phyloP scores from a whole-genome alignment of 73 alveolate species.

The Paramecium sonneborni region DNA sequence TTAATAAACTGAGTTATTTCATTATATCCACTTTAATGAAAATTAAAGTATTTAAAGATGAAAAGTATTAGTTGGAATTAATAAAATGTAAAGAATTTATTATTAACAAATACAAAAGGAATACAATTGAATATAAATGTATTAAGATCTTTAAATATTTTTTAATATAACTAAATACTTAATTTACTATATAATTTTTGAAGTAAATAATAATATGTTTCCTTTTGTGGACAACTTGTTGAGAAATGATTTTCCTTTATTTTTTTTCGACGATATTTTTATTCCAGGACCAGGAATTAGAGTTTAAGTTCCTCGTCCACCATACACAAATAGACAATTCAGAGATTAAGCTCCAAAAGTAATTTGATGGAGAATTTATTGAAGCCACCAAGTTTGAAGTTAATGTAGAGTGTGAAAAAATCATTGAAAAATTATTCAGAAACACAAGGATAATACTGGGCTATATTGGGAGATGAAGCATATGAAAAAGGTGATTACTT shows the following conservation, averaged over 20 bases:
- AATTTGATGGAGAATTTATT: not conserved
- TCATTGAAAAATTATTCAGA: not conserved
- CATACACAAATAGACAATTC: constrained; percentile 7
- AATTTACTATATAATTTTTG: too few species aligned
- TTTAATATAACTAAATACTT: too few species aligned
- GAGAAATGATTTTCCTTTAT: too few species aligned
- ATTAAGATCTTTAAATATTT: too few species aligned
- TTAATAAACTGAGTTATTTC: not conserved
- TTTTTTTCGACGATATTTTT: not conserved
- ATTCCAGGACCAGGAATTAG: not conserved
- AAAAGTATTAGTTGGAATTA: not conserved
- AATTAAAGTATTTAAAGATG: not conserved
- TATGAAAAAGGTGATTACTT: not conserved
- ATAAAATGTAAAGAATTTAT: not conserved
- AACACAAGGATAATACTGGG: constrained; percentile 27
- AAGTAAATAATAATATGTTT: too few species aligned
- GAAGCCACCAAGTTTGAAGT: constrained; percentile 1
- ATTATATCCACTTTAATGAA: not conserved
- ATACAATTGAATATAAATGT: too few species aligned
- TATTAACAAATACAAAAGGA: too few species aligned
- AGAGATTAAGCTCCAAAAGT: constrained; percentile 40
- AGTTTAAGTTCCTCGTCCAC: not conserved
- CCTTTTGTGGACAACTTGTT: too few species aligned
- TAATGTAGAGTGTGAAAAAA: not conserved
- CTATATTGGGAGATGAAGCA: not conserved